Percentiles rank a stretch among this genome's conserved stretches.
Conservation (phyloP, 306 rosid species). For the Trichosanthes truncata region DNA sequence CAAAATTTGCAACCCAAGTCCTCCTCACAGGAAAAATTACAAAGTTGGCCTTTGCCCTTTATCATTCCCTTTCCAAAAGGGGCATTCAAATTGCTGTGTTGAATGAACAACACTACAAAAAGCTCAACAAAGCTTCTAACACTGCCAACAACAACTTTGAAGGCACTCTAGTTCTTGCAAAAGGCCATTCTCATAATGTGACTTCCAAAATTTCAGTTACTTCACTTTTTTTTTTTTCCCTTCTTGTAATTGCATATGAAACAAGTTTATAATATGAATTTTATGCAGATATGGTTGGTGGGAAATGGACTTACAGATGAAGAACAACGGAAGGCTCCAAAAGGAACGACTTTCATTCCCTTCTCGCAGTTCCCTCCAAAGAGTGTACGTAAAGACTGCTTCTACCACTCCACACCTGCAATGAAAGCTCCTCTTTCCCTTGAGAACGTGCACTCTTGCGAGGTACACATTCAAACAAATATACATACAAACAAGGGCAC, state of each 20-base stretch:
- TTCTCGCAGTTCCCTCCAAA: conserved; percentile 64
- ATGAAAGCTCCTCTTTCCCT: conserved; percentile 45
- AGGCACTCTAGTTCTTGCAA: conserved; percentile 23
- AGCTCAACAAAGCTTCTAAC: conserved; percentile 21
- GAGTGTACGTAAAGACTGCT: conserved; percentile 53
- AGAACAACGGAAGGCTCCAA: conserved; percentile 53
- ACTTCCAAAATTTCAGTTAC: background rate
- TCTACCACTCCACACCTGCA: conserved; percentile 56
- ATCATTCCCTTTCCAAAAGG: conserved; percentile 28
- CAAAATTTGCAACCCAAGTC: conserved; percentile 50
- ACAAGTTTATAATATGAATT: background rate
- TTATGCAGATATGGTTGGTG: conserved; percentile 53
- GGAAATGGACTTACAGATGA: conserved; percentile 38
- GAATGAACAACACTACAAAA: conserved; percentile 23
- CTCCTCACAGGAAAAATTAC: conserved; percentile 52
- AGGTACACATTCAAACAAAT: conserved; percentile 33
- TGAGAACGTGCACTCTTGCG: conserved; percentile 58
- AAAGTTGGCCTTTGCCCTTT: conserved; percentile 54
- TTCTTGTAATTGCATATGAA: background rate
- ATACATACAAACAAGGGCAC: background rate
- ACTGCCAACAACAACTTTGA: background rate
- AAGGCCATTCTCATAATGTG: conserved; percentile 34
- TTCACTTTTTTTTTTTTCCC: background rate
- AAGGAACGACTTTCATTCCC: conserved; percentile 63
- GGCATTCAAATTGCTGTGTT: conserved; percentile 41